Conservation (phyloP, 2,329 filamentous ascomycete genomes). For the Fusarium buharicum region DNA sequence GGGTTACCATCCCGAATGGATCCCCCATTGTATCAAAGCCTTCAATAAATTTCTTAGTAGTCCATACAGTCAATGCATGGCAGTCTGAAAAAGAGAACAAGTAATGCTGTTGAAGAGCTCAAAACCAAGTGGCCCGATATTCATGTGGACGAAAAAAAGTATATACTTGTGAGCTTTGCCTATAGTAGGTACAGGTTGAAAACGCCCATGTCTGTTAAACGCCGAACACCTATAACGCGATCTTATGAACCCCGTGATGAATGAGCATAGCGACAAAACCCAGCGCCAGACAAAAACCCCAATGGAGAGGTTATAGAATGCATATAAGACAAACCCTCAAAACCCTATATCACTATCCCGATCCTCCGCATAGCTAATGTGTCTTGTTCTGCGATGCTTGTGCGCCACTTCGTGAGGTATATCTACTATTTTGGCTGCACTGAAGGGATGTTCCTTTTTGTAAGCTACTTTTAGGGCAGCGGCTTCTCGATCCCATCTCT, state of each 20-base stretch:
- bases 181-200: not conserved
- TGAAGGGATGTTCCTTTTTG: slow-evolving; percentile 61
- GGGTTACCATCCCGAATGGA: slow-evolving; percentile 43
- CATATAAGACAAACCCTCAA: slow-evolving; percentile 18
- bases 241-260: slow-evolving; percentile 1
- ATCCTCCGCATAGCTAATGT: slow-evolving; percentile 54
- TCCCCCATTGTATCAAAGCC: slow-evolving; percentile 64
- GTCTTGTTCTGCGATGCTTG: slow-evolving; percentile 51
- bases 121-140: not conserved
- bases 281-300: slow-evolving; percentile 21
- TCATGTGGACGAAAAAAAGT: slow-evolving; percentile 5
- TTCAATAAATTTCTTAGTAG: slow-evolving; percentile 58
- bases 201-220: slow-evolving; percentile 26
- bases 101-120: slow-evolving; percentile 14
- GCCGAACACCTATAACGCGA: slow-evolving; percentile 21
- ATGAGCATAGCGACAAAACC: slow-evolving; percentile 6
- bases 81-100: slow-evolving; percentile 20
- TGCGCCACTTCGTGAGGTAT: slow-evolving; percentile 34
- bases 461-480: slow-evolving; percentile 63
- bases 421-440: slow-evolving; percentile 42
- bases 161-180: slow-evolving; percentile 8
- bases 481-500: slow-evolving; percentile 78
- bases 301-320: slow-evolving; percentile 14
- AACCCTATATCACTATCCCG: slow-evolving; percentile 45
- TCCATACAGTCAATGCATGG: slow-evolving; percentile 37